These are phyloP conservation scores for Pinus albicaulis DNA, from an alignment of 75 land plant genomes.

Conservation along the genomic window DNA sequence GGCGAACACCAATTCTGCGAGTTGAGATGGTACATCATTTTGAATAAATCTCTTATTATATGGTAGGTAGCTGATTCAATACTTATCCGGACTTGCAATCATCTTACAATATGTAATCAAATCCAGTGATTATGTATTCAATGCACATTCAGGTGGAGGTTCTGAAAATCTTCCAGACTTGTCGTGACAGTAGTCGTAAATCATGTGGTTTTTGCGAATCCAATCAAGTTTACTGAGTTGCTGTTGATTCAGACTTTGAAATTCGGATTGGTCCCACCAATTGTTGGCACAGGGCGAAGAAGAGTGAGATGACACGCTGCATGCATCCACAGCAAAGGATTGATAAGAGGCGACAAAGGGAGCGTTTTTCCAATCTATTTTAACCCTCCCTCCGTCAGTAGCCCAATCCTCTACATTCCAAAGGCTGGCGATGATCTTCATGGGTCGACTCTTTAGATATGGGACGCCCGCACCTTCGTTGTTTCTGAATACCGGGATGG, in stretches of 20 bases:
- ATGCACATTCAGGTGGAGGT: constrained; percentile 9
- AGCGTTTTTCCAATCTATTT: constrained; percentile 31
- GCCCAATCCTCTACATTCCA: constrained; percentile 46
- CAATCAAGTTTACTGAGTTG: constrained; percentile 10
- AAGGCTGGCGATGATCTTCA: constrained; percentile 27
- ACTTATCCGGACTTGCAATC: too few relatives aligned
- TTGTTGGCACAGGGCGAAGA: neutral
- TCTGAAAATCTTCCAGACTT: constrained; percentile 11
- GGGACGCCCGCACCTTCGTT: constrained; percentile 32
- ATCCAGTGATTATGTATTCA: neutral
- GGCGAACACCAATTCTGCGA: too few relatives aligned
- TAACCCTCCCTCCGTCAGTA: constrained; percentile 30
- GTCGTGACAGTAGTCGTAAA: constrained; percentile 28
- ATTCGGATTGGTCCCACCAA: neutral
- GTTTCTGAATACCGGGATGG: constrained; percentile 44
- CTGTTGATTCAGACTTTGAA: constrained; percentile 5
- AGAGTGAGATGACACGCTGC: constrained; percentile 3
- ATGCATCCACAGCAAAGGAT: constrained; percentile 21
- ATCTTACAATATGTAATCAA: neutral
- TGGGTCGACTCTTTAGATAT: constrained; percentile 22
- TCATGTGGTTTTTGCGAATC: constrained; percentile 19
- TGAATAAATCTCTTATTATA: too few relatives aligned
- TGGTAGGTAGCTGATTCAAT: too few relatives aligned
- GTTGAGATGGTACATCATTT: too few relatives aligned
- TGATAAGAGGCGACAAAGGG: constrained; percentile 37